Evolutionary conservation across 805 yeast species (phyloP), one percentile per base, ranked within the genome.

Genomic region (Monosporozyma yasuniensis): DNA sequence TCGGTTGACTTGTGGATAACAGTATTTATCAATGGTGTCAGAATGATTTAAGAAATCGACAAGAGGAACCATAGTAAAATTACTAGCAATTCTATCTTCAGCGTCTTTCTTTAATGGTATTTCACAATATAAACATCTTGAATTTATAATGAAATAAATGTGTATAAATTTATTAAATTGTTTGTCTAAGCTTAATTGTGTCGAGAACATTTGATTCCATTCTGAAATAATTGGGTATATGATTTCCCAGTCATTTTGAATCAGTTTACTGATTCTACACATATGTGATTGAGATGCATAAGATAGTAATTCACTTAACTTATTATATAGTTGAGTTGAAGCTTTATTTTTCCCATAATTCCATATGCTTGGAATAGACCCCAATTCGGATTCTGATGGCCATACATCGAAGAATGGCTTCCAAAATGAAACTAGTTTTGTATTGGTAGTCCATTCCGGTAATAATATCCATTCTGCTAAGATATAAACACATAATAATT

Each of bases 61-160:
- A 54, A 72, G 83, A 0, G 99, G 99, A 0, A 91, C 97, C 78
- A 91, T 70, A 1, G 98, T 87, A 70, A 91, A 82, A 63, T 86
- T 84, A 56, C 84, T 87, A 10, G 49, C 45, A 1, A 16, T 32
- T 23, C 70, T 76, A 2, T 62, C 61, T 16, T 71, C 68, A 5
- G 16, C 14, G 18, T 32, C 42, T 50, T 75, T 74, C 34, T 76
- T 74, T 44, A 76, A 72, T 1, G 85, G 81, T 1, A 87, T 66
- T 3, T 77, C 74, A 82, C 83, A 81, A 63, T 88, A 90, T 5
- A 91, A 71, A 64, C 98, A 91, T 68, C 99, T 81, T 1, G 97
- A 84, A 63, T 93, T 91, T 50, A 90, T 86, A 59, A 91, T 82
- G 58, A 86, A 73, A 95, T 96, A 91, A 0, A 85, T 79, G 78